phyloP scores from a whole-genome alignment of 441 rosid species.

The Macaranga tanarius region DNA sequence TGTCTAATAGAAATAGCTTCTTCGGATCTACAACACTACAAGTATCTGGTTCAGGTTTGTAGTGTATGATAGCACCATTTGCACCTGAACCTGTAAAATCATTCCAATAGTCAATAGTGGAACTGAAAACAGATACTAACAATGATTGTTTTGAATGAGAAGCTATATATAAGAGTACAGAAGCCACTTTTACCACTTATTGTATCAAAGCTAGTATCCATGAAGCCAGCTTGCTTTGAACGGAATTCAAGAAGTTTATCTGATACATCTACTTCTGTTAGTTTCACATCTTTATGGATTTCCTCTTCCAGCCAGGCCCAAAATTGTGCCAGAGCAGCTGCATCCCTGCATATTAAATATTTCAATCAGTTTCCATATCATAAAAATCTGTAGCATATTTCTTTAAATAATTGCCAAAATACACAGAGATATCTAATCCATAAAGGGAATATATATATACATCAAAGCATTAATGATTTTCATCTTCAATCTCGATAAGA shows the following conservation, averaged over 20 bases:
- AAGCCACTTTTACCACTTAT: conserved; percentile 68
- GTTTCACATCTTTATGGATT: conserved; percentile 52
- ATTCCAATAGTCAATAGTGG: conserved; percentile 18
- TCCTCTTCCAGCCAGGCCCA: conserved; percentile 96
- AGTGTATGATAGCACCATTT: conserved; percentile 95
- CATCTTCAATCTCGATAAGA: background rate
- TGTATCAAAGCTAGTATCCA: conserved; percentile 96
- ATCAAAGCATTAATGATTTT: background rate
- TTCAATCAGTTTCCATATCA: conserved; percentile 8
- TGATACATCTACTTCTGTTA: conserved; percentile 90
- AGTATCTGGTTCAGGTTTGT: conserved; percentile 79
- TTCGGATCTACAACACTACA: conserved; percentile 74
- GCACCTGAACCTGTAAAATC: conserved; percentile 80
- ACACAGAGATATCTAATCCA: background rate
- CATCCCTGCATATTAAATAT: conserved; percentile 63
- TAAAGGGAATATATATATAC: background rate
- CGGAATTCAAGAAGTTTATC: conserved; percentile 88
- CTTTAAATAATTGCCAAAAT: background rate
- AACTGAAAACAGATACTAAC: conserved; percentile 13
- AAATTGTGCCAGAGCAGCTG: conserved; percentile 88
- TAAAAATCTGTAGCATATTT: conserved; percentile 2
- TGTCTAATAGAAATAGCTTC: conserved; percentile 81
- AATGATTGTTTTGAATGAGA: background rate
- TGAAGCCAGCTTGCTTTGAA: conserved; percentile 73
- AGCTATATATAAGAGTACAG: conserved; percentile 22